These are phyloP conservation scores for Didymella pinodella DNA, from an alignment of 2,329 filamentous ascomycete genomes.

Conservation along the genomic window DNA sequence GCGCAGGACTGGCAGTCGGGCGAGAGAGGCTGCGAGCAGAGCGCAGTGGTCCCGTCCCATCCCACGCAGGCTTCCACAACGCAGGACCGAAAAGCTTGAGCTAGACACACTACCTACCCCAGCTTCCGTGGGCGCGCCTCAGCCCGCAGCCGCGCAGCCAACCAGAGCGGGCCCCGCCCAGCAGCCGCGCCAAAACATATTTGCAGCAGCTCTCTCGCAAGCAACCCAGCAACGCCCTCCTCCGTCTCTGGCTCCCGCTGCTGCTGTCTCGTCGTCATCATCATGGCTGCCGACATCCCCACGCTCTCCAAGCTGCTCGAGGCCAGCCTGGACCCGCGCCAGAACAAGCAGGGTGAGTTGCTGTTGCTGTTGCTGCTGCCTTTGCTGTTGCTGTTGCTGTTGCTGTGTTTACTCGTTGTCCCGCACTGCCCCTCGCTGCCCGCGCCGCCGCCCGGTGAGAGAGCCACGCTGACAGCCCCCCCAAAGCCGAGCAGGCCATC, in stretches of 20 bases:
- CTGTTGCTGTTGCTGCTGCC: slow-evolving; percentile 45
- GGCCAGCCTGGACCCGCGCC: slow-evolving; percentile 85
- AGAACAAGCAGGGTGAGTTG: slow-evolving; percentile 84
- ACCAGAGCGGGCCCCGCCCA: slow-evolving; percentile 23
- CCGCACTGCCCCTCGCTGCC: slow-evolving; percentile 16
- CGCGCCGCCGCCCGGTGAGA: background rate
- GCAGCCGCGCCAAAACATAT: slow-evolving; percentile 28
- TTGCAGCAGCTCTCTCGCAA: background rate
- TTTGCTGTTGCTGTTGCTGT: slow-evolving; percentile 43
- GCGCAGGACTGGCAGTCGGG: background rate
- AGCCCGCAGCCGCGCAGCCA: slow-evolving; percentile 5
- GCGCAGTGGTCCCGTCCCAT: background rate
- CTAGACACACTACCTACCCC: background rate
- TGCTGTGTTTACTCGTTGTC: slow-evolving; percentile 23
- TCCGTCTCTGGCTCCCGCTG: slow-evolving; percentile 6
- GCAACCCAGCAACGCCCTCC: slow-evolving; percentile 7
- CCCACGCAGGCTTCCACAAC: background rate
- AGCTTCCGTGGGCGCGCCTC: background rate
- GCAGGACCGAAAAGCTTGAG: background rate
- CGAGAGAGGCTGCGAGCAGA: background rate
- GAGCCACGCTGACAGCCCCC: slow-evolving; percentile 35
- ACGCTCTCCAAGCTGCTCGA: slow-evolving; percentile 82
- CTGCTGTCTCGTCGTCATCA: slow-evolving; percentile 15
- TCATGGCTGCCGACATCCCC: slow-evolving; percentile 69
- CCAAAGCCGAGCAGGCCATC: slow-evolving; percentile 79